Evolutionary conservation across 352 stramenopile genomes (phyloP).

Genomic region (Globisporangium cylindrosporum): DNA sequence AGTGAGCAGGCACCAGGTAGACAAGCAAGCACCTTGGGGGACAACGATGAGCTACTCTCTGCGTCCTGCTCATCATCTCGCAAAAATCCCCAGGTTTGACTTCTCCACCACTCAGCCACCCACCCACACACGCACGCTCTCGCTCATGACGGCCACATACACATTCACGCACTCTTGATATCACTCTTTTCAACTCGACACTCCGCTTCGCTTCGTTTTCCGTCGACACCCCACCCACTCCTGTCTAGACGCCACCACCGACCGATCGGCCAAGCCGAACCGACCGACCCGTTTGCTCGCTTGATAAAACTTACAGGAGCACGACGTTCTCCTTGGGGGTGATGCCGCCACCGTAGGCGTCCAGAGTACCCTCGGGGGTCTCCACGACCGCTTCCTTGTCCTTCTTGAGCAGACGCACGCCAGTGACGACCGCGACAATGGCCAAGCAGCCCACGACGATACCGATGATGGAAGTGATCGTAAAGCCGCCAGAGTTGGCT

Average conservation of each 20-base stretch:
- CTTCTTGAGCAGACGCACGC: slow-evolving; percentile 62
- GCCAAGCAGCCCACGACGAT: slow-evolving; percentile 73
- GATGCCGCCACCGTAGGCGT: slow-evolving; percentile 64
- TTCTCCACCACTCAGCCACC: neutral
- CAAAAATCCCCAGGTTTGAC: slow-evolving; percentile 5
- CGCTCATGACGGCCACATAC: slow-evolving; percentile 4
- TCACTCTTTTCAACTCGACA: slow-evolving; percentile 9
- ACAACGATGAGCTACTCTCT: slow-evolving; percentile 6
- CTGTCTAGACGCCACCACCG: slow-evolving; percentile 2
- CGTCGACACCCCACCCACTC: slow-evolving; percentile 12
- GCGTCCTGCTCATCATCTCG: neutral
- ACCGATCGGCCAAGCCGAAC: neutral
- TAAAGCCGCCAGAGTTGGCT: slow-evolving; percentile 13
- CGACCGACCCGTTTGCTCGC: slow-evolving; percentile 20
- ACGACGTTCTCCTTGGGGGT: slow-evolving; percentile 83
- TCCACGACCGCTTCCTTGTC: slow-evolving; percentile 50
- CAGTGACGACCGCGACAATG: slow-evolving; percentile 64
- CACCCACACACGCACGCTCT: neutral
- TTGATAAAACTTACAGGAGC: slow-evolving; percentile 60
- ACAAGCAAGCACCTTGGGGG: neutral
- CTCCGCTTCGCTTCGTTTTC: slow-evolving; percentile 6
- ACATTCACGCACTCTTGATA: slow-evolving; percentile 12
- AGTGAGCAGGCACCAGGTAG: neutral
- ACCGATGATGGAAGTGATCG: slow-evolving; percentile 40
- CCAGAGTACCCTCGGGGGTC: slow-evolving; percentile 42